These are phyloP conservation scores for Aspergillus alliaceus DNA, from an alignment of 2,329 filamentous ascomycete genomes.

Conservation along the genomic window DNA sequence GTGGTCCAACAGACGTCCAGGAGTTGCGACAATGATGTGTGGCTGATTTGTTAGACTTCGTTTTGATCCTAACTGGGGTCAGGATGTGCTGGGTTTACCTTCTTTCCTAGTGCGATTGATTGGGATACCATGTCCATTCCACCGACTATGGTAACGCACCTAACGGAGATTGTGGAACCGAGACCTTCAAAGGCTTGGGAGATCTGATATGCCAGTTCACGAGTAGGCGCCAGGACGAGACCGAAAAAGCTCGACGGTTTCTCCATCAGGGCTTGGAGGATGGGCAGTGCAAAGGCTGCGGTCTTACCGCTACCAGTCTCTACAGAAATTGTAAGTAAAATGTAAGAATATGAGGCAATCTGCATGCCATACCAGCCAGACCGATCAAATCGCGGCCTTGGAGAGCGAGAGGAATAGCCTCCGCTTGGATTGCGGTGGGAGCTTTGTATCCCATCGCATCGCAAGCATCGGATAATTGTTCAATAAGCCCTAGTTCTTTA, in stretches of 20 bases:
- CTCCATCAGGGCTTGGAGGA: slow-evolving; percentile 86
- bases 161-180: slow-evolving; percentile 82
- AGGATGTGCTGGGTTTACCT: slow-evolving; percentile 34
- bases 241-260: slow-evolving; percentile 83
- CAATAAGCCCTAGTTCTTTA: slow-evolving; percentile 69
- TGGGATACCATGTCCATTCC: slow-evolving; percentile 96
- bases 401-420: slow-evolving; percentile 80
- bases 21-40: slow-evolving; percentile 89
- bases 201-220: slow-evolving; percentile 91
- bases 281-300: slow-evolving; percentile 88
- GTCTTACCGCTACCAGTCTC: slow-evolving; percentile 95
- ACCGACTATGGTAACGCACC: slow-evolving; percentile 82
- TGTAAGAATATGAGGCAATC: not conserved
- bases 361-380: slow-evolving; percentile 60
- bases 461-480: slow-evolving; percentile 87
- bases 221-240: slow-evolving; percentile 88
- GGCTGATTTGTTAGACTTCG: slow-evolving; percentile 45
- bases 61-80: too few relatives aligned
- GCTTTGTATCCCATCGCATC: slow-evolving; percentile 75
- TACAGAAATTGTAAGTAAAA: not conserved
- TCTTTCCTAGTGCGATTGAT: slow-evolving; percentile 87
- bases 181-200: slow-evolving; percentile 83
- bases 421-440: slow-evolving; percentile 84
- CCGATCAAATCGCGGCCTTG: slow-evolving; percentile 85
- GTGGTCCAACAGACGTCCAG: slow-evolving; percentile 85